Base-by-base conservation (phyloP, 1,139 yeast genomes). In the Ogataea hybrid region DNA sequence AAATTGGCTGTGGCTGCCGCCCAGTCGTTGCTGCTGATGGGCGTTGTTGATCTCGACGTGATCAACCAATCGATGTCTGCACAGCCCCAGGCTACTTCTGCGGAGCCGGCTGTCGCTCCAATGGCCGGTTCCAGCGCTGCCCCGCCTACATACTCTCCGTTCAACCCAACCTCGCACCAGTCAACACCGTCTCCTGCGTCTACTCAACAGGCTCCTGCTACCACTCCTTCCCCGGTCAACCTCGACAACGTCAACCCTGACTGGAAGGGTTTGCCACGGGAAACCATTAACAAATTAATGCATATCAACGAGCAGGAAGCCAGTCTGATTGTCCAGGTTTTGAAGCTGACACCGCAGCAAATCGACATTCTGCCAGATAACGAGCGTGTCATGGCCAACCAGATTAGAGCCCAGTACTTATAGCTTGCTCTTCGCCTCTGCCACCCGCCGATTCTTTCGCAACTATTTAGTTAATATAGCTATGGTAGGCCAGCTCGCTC, bases 21-120 rank as follows among this genome's bases (percentile, higher is more conserved):
- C 0, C 92, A 84, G 58, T 85, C 88, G 3, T 67, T 84, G 48
- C 61, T 84, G n/a, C 68, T 82, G 36, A 83, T 84, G 90, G 94
- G 92, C 0, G 70, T 84, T 37, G 77, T 84, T 25, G 85, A 83
- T 58, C 70, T 73, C 31, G 81, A 78, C 31, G 83, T 81, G 15
- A 78, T 84, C 21, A 69, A 72, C 28, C 75, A 68, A 34, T 70
- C 73, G 4, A 57, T 67, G 53, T 32, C 43, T 14, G 39, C 36
- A 12, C 54, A 43, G 35, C 51, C 39, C 37, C 46, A 33, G 22
- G 30, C 23, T 21, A 5, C 34, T 15, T 14, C 32, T 11, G 21
- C 37, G 9, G 44, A 30, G 20, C 30, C 32, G 22, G 21, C 42
- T 23, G 39, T 25, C 28, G 41, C 44, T 29, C 37, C 46, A 37